Conservation (phyloP, 352 stramenopile genomes). For the Peronospora farinosa region DNA sequence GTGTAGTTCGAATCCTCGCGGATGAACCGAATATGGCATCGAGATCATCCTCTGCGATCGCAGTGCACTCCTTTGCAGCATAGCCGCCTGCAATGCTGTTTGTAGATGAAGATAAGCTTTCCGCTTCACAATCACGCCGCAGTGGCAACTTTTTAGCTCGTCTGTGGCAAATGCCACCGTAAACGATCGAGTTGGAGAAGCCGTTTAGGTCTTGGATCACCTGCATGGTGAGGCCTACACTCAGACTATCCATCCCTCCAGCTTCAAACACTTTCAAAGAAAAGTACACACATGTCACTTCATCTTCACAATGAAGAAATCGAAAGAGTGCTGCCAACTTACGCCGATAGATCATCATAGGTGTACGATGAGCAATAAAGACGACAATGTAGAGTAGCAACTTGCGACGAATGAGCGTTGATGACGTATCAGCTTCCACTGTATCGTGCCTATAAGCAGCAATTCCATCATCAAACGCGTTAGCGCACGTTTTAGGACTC, state of each 20-base stretch:
- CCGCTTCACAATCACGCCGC: conserved; percentile 28
- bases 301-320: background rate
- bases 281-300: conserved; percentile 8
- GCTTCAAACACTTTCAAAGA: conserved; percentile 35
- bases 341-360: conserved; percentile 72
- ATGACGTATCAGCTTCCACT: conserved; percentile 54
- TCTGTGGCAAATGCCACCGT: conserved; percentile 52
- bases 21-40: conserved; percentile 15
- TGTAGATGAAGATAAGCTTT: conserved; percentile 41
- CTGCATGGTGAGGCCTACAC: conserved; percentile 42
- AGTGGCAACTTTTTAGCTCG: conserved; percentile 14
- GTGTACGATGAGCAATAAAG: conserved; percentile 57
- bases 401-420: conserved; percentile 63
- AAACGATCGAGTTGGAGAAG: conserved; percentile 69
- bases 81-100: conserved; percentile 27
- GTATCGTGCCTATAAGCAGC: conserved; percentile 42
- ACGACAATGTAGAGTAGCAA: conserved; percentile 67
- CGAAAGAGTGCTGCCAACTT: conserved; percentile 11
- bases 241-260: conserved; percentile 29
- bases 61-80: conserved; percentile 26
- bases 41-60: conserved; percentile 18
- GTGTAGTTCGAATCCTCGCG: conserved; percentile 9
- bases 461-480: conserved; percentile 1
- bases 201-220: conserved; percentile 63
- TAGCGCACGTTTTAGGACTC: background rate